Percentiles rank a stretch among this genome's conserved stretches.
These are phyloP conservation scores for Strobilomyces echinocephalus DNA, from an alignment of 768 basidiomycete species.

Conservation along the genomic window DNA sequence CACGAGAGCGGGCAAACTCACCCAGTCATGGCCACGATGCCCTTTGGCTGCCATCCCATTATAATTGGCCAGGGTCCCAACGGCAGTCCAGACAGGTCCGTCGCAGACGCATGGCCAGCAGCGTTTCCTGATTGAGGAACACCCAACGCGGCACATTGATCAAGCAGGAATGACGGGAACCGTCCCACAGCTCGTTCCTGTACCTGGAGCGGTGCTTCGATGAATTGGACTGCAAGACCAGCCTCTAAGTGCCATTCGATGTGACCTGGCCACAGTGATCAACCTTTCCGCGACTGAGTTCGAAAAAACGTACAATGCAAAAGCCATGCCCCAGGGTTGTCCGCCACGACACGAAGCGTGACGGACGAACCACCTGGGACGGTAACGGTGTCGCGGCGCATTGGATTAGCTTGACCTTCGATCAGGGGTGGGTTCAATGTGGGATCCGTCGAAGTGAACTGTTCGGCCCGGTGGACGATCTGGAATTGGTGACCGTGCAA, in stretches of 20 bases:
- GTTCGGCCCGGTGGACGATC: conserved; percentile 65
- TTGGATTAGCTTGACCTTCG: conserved; percentile 80
- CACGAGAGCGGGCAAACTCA: conserved; percentile 29
- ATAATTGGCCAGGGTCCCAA: conserved; percentile 71
- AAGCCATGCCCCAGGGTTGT: conserved; percentile 92
- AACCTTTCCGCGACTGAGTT: not conserved
- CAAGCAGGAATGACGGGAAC: conserved; percentile 55
- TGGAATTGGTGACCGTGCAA: conserved; percentile 86
- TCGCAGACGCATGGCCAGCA: conserved; percentile 67
- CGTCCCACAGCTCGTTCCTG: conserved; percentile 46
- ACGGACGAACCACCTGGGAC: conserved; percentile 65
- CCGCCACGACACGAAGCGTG: conserved; percentile 74
- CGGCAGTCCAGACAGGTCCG: conserved; percentile 62
- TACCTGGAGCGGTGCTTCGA: conserved; percentile 72
- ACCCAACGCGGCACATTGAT: conserved; percentile 68
- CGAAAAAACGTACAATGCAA: conserved; percentile 62
- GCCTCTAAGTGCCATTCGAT: conserved; percentile 83
- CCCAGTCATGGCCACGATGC: conserved; percentile 73
- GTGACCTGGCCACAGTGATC: conserved; percentile 45
- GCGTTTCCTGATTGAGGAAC: conserved; percentile 75
- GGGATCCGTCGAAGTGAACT: conserved; percentile 73
- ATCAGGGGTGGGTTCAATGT: conserved; percentile 72
- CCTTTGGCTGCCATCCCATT: conserved; percentile 67
- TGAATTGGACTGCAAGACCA: conserved; percentile 80
- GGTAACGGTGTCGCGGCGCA: conserved; percentile 86